Conservation (phyloP, 2,329 filamentous ascomycete genomes). For the Colletotrichum musicola region DNA sequence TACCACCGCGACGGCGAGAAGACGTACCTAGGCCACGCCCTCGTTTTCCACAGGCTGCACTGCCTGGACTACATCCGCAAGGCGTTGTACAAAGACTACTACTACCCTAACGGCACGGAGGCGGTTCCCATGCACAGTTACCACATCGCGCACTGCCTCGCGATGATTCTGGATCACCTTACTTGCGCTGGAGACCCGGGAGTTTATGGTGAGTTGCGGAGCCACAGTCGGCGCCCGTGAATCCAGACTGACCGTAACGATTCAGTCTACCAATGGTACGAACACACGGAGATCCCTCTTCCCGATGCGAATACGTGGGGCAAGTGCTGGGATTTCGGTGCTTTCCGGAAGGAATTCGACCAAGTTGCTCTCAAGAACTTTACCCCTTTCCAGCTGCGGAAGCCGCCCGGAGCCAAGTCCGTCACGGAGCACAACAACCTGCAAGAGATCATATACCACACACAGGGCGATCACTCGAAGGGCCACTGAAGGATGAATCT, state of each 20-base stretch:
- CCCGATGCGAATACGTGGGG: slow-evolving; percentile 28
- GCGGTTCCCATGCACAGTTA: slow-evolving; percentile 19
- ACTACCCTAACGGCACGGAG: slow-evolving; percentile 27
- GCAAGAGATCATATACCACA: slow-evolving; percentile 24
- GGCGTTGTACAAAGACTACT: slow-evolving; percentile 23
- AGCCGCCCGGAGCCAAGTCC: slow-evolving; percentile 10
- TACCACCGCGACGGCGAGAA: slow-evolving; percentile 16
- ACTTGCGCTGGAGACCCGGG: slow-evolving; percentile 25
- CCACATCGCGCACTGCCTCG: slow-evolving; percentile 23
- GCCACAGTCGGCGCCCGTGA: background rate
- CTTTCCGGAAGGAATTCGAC: slow-evolving; percentile 15
- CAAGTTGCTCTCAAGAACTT: slow-evolving; percentile 19
- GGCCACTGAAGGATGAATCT: too few species aligned
- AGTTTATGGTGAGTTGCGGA: slow-evolving; percentile 16
- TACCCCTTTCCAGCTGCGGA: slow-evolving; percentile 9
- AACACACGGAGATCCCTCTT: slow-evolving; percentile 19
- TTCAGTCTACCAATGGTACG: slow-evolving; percentile 27
- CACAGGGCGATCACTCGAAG: background rate
- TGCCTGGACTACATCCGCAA: slow-evolving; percentile 29
- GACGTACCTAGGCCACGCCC: slow-evolving; percentile 18
- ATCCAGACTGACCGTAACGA: background rate
- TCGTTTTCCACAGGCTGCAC: slow-evolving; percentile 24
- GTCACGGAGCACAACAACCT: slow-evolving; percentile 27
- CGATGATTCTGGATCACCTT: slow-evolving; percentile 21
- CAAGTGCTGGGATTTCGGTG: slow-evolving; percentile 23